These are phyloP conservation scores for Crithidia acanthocephali DNA, from an alignment of 208 protist species.

Conservation along the genomic window DNA sequence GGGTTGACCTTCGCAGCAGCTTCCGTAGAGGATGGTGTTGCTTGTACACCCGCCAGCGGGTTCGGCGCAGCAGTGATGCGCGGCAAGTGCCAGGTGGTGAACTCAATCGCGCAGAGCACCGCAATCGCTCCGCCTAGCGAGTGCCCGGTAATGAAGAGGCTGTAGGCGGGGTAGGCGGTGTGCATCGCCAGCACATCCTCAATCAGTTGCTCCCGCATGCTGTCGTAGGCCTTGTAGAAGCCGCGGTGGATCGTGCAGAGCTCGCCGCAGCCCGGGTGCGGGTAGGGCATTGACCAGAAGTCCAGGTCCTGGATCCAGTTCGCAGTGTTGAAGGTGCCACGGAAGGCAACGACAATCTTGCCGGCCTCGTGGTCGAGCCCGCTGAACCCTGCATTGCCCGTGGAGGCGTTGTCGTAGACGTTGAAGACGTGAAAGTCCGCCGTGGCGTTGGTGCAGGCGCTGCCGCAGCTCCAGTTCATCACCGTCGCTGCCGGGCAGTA, in stretches of 20 bases:
- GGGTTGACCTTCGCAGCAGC: background rate
- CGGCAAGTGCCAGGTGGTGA: slow-evolving; percentile 17
- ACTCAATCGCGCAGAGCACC: slow-evolving; percentile 44
- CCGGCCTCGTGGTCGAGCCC: slow-evolving; percentile 32
- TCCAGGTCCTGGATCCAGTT: slow-evolving; percentile 77
- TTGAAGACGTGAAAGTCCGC: slow-evolving; percentile 35
- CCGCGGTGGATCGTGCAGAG: slow-evolving; percentile 58
- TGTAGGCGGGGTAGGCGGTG: slow-evolving; percentile 31
- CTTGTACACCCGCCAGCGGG: background rate
- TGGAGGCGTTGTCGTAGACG: slow-evolving; percentile 43
- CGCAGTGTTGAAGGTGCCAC: slow-evolving; percentile 52
- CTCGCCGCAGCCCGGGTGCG: slow-evolving; percentile 17
- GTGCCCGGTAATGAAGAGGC: slow-evolving; percentile 76
- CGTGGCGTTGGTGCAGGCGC: slow-evolving; percentile 18
- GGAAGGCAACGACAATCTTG: slow-evolving; percentile 61
- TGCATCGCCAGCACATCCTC: slow-evolving; percentile 40
- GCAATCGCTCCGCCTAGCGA: slow-evolving; percentile 80
- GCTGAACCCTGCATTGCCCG: slow-evolving; percentile 40
- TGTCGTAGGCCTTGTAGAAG: slow-evolving; percentile 57
- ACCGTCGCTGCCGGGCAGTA: slow-evolving; percentile 47
- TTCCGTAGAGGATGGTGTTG: background rate
- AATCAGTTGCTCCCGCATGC: slow-evolving; percentile 35
- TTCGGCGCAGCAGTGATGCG: background rate
- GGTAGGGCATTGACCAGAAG: slow-evolving; percentile 48
- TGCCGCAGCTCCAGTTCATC: slow-evolving; percentile 43